phyloP scores from a whole-genome alignment of 2,329 filamentous ascomycete genomes.

The Chaetomiaceae sp. region DNA sequence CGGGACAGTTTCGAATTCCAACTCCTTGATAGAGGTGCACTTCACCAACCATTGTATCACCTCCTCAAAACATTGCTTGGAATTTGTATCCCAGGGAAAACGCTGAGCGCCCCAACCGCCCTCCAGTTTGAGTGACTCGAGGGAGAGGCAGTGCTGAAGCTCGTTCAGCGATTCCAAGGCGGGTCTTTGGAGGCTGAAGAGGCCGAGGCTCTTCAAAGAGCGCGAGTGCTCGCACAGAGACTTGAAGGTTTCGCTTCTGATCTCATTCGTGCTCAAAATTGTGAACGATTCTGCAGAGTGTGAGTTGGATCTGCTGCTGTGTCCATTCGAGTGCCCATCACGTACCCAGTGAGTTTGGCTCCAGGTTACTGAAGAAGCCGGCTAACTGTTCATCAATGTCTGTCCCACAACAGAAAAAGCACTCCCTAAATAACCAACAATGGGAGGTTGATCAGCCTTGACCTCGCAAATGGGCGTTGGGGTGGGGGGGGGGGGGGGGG shows the following conservation, averaged over 20 bases:
- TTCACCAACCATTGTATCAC: conserved; percentile 31
- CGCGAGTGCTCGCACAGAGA: conserved; percentile 44
- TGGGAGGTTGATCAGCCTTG: neutral
- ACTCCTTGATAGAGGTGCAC: conserved; percentile 44
- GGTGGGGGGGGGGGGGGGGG: no score
- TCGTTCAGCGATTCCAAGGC: conserved; percentile 30
- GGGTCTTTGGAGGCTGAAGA: conserved; percentile 30
- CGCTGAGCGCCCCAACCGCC: conserved; percentile 18
- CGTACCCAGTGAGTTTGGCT: conserved; percentile 47
- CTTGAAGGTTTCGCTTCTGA: conserved; percentile 51
- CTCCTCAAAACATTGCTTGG: conserved; percentile 27
- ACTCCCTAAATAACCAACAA: conserved; percentile 32
- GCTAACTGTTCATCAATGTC: conserved; percentile 56
- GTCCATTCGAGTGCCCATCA: neutral
- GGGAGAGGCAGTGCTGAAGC: conserved; percentile 32
- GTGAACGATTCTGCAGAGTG: conserved; percentile 45
- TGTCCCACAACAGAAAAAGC: conserved; percentile 43
- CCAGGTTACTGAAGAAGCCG: conserved; percentile 53
- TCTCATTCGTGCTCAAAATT: conserved; percentile 50
- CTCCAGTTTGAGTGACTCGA: conserved; percentile 35
- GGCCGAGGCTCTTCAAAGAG: conserved; percentile 33
- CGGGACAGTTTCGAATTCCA: conserved; percentile 48
- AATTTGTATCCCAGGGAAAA: conserved; percentile 22
- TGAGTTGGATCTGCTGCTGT: neutral
- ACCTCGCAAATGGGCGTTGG: neutral